Base-by-base conservation (phyloP, 371 early-diverging fungal species). In the Actinomucor elegans region DNA sequence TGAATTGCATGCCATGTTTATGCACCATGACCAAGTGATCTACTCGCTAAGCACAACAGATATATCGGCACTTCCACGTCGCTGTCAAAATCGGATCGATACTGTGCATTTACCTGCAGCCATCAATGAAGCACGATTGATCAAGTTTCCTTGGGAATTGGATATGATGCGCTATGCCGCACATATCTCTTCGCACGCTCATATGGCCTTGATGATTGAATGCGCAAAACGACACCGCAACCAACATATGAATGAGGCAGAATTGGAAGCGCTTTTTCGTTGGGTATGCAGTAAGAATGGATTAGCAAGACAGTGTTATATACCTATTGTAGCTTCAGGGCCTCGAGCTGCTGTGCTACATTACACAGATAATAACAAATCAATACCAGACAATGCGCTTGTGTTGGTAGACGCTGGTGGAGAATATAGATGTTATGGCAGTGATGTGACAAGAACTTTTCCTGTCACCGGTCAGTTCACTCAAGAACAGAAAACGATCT, bases 381-480 rank as follows among this genome's bases (percentile, higher is more conserved):
- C 43, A 18, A 59, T 71, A 36, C 64, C 59, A 1, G 36, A 28
- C 10, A 59, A 77, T 57, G 43, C 67, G 41, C 57, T 94, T 44
- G 80, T 94, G 10, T 65, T 95, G 15, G 89, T 94, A 11, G 97
- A 95, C 67, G 94, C 94, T 28, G 97, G 92, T 15, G 91, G 89
- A 52, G 92, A 94, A 57, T 75, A 63, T 40, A 60, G 75, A n/a
- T 85, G 85, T 71, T 94, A 96, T 64, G 92, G 91, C 28, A 81
- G 87, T 26, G 95, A 96, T 54, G 88, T 96, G 55, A 96, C 95
- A 3, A 82, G 94, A 15, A 88, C 89, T 4, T 97, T 84, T 74
- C 97, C 97, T 4, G 82, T 87, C 20, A 81, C 86, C 24, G 89
- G 91, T 14, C 73, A 73, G 48, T 95, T 90, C 61, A 78, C 86